phyloP scores from a whole-genome alignment of 768 basidiomycete genomes.

The Cytidiella melzeri region DNA sequence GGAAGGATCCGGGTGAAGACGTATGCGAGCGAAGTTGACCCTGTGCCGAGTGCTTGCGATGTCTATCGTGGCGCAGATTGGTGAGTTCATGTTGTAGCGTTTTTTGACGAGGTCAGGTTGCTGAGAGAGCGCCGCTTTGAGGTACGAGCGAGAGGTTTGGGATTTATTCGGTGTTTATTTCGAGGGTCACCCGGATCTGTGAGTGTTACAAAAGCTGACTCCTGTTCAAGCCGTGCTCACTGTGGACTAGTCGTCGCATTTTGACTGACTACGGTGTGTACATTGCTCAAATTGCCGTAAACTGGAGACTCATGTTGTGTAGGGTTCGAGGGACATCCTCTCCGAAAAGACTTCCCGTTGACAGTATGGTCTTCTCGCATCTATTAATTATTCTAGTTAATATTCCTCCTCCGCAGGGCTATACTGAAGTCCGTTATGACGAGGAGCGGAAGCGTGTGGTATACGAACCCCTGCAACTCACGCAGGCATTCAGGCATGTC shows the following conservation, averaged over 20 bases:
- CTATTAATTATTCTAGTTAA: not conserved
- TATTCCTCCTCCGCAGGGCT: slow-evolving; percentile 60
- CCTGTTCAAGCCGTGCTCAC: slow-evolving; percentile 10
- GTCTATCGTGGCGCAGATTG: slow-evolving; percentile 93
- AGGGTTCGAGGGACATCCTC: slow-evolving; percentile 96
- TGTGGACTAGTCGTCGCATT: slow-evolving; percentile 71
- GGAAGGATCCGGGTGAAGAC: slow-evolving; percentile 95
- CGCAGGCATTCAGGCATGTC: slow-evolving; percentile 91
- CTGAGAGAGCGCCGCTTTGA: too few species aligned
- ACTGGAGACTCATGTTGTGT: slow-evolving; percentile 6
- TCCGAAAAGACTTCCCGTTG: slow-evolving; percentile 97
- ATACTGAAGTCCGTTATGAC: slow-evolving; percentile 95
- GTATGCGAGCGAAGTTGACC: slow-evolving; percentile 88
- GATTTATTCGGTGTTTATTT: slow-evolving; percentile 98
- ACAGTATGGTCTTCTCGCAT: slow-evolving; percentile 50
- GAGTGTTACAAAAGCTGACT: too few species aligned
- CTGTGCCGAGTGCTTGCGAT: slow-evolving; percentile 76
- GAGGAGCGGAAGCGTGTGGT: slow-evolving; percentile 97
- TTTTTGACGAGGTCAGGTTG: too few species aligned
- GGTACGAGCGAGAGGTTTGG: slow-evolving; percentile 98
- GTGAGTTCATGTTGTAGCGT: slow-evolving; percentile 37
- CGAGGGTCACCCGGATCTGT: slow-evolving; percentile 94
- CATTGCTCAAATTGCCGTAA: not conserved
- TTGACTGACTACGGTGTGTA: slow-evolving; percentile 90
- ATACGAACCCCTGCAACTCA: slow-evolving; percentile 95